phyloP scores from a whole-genome alignment of 306 rosid species.

The Cucurbita pepo region DNA sequence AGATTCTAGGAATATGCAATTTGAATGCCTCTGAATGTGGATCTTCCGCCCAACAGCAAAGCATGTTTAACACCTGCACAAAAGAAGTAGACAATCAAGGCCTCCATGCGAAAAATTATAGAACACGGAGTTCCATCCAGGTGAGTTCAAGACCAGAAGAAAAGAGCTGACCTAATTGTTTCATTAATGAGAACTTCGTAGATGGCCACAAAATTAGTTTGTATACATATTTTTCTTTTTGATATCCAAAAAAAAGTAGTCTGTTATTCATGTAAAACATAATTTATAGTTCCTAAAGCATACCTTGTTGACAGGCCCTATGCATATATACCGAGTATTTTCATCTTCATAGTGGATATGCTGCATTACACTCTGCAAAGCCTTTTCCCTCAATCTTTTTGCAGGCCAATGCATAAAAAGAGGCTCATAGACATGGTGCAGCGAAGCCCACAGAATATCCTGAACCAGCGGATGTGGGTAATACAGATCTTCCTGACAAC shows the following conservation, averaged over 20 bases:
- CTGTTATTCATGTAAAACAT: neutral
- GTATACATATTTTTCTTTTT: neutral
- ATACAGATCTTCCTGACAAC: slow-evolving; percentile 70
- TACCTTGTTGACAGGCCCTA: slow-evolving; percentile 92
- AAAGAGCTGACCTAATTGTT: neutral
- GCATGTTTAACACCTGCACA: slow-evolving; percentile 77
- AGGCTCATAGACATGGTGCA: slow-evolving; percentile 56
- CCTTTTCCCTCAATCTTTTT: slow-evolving; percentile 61
- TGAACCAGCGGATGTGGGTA: slow-evolving; percentile 79
- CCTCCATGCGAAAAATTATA: neutral
- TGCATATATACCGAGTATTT: slow-evolving; percentile 81
- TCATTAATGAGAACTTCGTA: neutral
- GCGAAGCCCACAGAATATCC: slow-evolving; percentile 72
- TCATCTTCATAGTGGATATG: slow-evolving; percentile 84
- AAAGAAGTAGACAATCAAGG: slow-evolving; percentile 8
- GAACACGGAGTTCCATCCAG: neutral
- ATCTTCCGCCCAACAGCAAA: slow-evolving; percentile 83
- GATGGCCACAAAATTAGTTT: neutral
- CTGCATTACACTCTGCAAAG: slow-evolving; percentile 32
- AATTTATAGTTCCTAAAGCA: slow-evolving; percentile 2
- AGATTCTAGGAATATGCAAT: slow-evolving; percentile 67
- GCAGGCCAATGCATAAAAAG: slow-evolving; percentile 63
- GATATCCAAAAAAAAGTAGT: neutral
- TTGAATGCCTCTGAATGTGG: slow-evolving; percentile 76
- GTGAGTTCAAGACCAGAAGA: neutral